Conservation (phyloP, 202 grass and related monocot genomes). For the Carex arenaria region DNA sequence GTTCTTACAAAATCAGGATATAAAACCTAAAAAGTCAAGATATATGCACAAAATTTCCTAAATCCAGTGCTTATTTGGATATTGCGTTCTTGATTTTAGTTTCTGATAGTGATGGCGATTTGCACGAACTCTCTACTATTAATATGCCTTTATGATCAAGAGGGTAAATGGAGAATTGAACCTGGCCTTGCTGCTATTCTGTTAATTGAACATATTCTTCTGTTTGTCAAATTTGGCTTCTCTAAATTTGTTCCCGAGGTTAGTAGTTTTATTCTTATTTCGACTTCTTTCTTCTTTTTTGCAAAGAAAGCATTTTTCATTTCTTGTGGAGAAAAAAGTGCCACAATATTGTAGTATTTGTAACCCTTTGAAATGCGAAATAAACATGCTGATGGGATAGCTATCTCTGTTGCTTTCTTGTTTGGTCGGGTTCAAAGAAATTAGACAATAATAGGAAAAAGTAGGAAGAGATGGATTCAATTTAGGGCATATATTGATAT, state of each 20-base stretch:
- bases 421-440: neutral
- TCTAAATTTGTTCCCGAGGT: constrained; percentile 99
- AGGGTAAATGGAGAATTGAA: constrained; percentile 93
- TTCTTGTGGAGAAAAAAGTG: neutral
- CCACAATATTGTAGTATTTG: neutral
- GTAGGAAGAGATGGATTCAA: neutral
- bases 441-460: neutral
- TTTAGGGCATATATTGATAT: neutral
- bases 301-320: neutral
- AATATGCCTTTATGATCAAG: constrained; percentile 81
- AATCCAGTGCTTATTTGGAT: neutral
- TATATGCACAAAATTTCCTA: neutral
- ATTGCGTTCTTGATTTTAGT: constrained; percentile 36
- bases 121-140: constrained; percentile 97
- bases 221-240: constrained; percentile 95
- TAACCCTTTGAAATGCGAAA: constrained; percentile 9
- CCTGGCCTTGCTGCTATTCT: constrained; percentile 89
- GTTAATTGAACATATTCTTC: constrained; percentile 85
- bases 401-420: constrained; percentile 25
- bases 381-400: constrained; percentile 14
- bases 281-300: neutral
- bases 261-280: constrained; percentile 25
- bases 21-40: neutral
- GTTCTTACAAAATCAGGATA: neutral
- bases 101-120: constrained; percentile 92